Conservation (phyloP, 1,139 yeast genomes). For the Nakaseomyces nivariensis region DNA sequence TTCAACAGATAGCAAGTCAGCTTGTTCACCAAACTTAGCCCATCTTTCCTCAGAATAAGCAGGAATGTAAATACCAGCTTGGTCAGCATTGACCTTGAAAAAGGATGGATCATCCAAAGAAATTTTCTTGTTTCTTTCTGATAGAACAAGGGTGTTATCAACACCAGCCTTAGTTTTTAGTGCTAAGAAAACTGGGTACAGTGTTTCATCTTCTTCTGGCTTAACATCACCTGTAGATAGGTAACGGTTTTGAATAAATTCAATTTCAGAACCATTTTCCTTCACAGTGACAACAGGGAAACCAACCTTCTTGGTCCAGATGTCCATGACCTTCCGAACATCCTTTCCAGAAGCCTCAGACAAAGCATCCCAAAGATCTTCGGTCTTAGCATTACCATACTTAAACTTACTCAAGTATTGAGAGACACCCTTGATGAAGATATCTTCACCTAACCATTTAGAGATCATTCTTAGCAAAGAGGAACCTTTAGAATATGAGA, state of each 20-base stretch:
- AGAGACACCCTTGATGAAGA: slow-evolving; percentile 69
- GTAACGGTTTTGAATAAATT: slow-evolving; percentile 62
- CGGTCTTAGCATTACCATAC: slow-evolving; percentile 68
- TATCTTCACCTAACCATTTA: slow-evolving; percentile 62
- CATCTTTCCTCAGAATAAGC: slow-evolving; percentile 69
- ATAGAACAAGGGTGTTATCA: slow-evolving; percentile 52
- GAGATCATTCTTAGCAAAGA: slow-evolving; percentile 72
- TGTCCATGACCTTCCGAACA: slow-evolving; percentile 59
- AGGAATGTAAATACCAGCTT: slow-evolving; percentile 76
- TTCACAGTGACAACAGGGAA: slow-evolving; percentile 67
- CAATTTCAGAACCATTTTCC: slow-evolving; percentile 37
- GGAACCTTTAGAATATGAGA: slow-evolving; percentile 77
- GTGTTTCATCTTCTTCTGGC: slow-evolving; percentile 56
- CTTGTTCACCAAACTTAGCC: slow-evolving; percentile 63
- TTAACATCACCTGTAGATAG: slow-evolving; percentile 70
- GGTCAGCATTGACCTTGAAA: slow-evolving; percentile 74
- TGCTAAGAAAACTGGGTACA: slow-evolving; percentile 80
- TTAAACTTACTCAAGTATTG: slow-evolving; percentile 60
- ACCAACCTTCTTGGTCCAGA: slow-evolving; percentile 79
- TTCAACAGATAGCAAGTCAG: slow-evolving; percentile 65
- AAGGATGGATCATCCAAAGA: slow-evolving; percentile 39
- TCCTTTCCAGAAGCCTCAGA: slow-evolving; percentile 67
- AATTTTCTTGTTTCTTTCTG: slow-evolving; percentile 43
- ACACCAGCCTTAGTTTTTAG: slow-evolving; percentile 58
- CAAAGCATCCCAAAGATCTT: slow-evolving; percentile 72